A percentile compares a stretch with the other conserved stretches of the same genome.
Conservation (phyloP, 768 basidiomycete species). For the Clitopilus hobsonii region DNA sequence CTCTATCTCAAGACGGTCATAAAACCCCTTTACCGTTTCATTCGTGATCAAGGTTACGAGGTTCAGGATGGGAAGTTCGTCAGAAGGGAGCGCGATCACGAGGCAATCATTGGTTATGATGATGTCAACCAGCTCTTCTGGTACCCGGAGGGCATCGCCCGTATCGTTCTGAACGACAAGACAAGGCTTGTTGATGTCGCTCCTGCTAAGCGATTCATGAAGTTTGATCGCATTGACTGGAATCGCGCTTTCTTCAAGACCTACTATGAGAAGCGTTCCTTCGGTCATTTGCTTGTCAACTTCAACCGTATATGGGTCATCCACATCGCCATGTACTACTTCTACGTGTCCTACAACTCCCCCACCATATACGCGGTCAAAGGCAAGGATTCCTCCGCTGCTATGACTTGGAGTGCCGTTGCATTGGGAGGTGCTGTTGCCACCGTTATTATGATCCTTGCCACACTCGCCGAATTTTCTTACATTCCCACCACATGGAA, state of each 20-base stretch:
- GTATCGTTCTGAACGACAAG: slow-evolving; percentile 87
- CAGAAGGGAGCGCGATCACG: slow-evolving; percentile 88
- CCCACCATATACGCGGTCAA: slow-evolving; percentile 73
- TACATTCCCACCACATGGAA: slow-evolving; percentile 99
- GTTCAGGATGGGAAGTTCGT: slow-evolving; percentile 94
- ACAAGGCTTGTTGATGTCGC: slow-evolving; percentile 88
- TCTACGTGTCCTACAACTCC: slow-evolving; percentile 93
- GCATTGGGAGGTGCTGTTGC: slow-evolving; percentile 95
- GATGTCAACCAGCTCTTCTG: slow-evolving; percentile 99
- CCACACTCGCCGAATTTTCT: slow-evolving; percentile 91
- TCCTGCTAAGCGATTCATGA: slow-evolving; percentile 92
- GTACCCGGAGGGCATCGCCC: slow-evolving; percentile 97
- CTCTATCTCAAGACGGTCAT: slow-evolving; percentile 88
- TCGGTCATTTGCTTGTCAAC: slow-evolving; percentile 96
- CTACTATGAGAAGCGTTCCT: slow-evolving; percentile 95
- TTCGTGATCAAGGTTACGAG: slow-evolving; percentile 97
- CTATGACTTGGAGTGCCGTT: slow-evolving; percentile 90
- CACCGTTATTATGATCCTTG: slow-evolving; percentile 93
- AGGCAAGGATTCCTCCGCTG: slow-evolving; percentile 52
- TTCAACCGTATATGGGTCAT: slow-evolving; percentile 99
- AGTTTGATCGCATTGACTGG: slow-evolving; percentile 97
- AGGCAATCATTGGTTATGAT: slow-evolving; percentile 95
- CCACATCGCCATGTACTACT: slow-evolving; percentile 92
- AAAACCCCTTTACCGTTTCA: slow-evolving; percentile 94
- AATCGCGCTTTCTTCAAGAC: slow-evolving; percentile 97